Percentiles rank a stretch among this genome's conserved stretches.
Evolutionary conservation across 2,329 filamentous ascomycete species (phyloP).

Genomic region (Aspergillus proliferans): DNA sequence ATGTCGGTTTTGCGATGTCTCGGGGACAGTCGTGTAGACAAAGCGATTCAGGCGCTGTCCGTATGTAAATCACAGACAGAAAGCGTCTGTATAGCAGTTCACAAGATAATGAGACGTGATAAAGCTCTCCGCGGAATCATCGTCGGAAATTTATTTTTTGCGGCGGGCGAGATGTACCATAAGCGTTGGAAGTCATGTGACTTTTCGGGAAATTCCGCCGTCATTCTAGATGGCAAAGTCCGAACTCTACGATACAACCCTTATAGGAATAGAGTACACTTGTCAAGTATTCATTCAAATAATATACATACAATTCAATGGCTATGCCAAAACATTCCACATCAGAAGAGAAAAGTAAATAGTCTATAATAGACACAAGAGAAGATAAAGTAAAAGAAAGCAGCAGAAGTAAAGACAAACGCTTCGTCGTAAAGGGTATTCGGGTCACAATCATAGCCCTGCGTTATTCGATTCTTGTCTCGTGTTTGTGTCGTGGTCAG

Average conservation of each 20-base stretch:
- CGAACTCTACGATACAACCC: too few species aligned
- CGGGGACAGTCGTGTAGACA: background rate
- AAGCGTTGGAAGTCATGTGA: constrained; percentile 18
- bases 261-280: background rate
- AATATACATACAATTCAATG: constrained; percentile 1
- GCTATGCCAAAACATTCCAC: constrained; percentile 4
- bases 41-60: background rate
- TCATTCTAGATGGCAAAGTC: background rate
- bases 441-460: constrained; percentile 26
- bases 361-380: constrained; percentile 3
- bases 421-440: constrained; percentile 24
- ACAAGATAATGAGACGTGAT: too few species aligned
- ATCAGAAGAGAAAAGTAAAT: constrained; percentile 1
- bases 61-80: background rate
- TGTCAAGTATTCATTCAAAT: constrained; percentile 1
- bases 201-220: background rate
- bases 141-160: constrained; percentile 29
- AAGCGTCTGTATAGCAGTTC: too few species aligned
- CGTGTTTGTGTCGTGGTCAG: constrained; percentile 3
- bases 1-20: background rate
- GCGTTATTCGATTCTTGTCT: constrained; percentile 23
- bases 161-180: constrained; percentile 13
- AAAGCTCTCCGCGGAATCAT: background rate
- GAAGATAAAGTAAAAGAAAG: constrained; percentile 7
- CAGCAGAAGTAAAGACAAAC: constrained; percentile 14